Conservation (phyloP, 129 eudicot species). For the Kitagawia praeruptora region DNA sequence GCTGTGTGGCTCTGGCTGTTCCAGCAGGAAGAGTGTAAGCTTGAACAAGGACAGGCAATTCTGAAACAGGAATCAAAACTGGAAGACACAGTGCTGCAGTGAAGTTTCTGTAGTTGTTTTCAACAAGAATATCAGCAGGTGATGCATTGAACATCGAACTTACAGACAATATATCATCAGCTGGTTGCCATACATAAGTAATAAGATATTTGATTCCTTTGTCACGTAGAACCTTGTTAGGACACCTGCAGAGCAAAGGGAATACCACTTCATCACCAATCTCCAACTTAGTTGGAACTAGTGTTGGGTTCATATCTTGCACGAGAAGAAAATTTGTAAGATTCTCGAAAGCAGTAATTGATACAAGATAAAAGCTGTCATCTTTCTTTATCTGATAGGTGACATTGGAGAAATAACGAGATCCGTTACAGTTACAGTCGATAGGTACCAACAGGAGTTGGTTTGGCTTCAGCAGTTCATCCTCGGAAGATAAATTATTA, state of each 20-base stretch:
- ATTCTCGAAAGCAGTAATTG: constrained; percentile 46
- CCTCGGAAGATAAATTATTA: constrained; percentile 42
- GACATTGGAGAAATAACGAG: constrained; percentile 38
- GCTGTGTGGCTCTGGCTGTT: constrained; percentile 19
- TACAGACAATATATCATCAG: constrained; percentile 39
- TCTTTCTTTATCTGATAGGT: constrained; percentile 42
- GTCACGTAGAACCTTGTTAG: constrained; percentile 19
- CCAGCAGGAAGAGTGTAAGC: constrained; percentile 16
- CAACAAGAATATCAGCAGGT: constrained; percentile 26
- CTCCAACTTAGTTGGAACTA: constrained; percentile 46
- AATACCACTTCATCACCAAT: constrained; percentile 46
- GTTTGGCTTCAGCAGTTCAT: constrained; percentile 31
- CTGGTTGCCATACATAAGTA: constrained; percentile 78
- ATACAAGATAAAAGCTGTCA: constrained; percentile 63
- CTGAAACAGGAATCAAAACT: constrained; percentile 47
- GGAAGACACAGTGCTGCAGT: constrained; percentile 59
- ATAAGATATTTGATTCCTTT: constrained; percentile 34
- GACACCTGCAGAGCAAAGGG: constrained; percentile 75
- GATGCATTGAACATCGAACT: constrained; percentile 49
- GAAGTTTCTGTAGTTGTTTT: constrained; percentile 51
- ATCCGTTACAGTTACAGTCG: constrained; percentile 47
- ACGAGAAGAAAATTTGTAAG: constrained; percentile 42
- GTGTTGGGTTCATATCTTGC: constrained; percentile 52
- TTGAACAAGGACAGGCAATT: constrained; percentile 35
- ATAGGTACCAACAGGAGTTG: constrained; percentile 63